Evolutionary conservation across 139 green algal genomes (phyloP), one percentile per base, ranked within the genome.

Genomic region (Micractinium sp.): DNA sequence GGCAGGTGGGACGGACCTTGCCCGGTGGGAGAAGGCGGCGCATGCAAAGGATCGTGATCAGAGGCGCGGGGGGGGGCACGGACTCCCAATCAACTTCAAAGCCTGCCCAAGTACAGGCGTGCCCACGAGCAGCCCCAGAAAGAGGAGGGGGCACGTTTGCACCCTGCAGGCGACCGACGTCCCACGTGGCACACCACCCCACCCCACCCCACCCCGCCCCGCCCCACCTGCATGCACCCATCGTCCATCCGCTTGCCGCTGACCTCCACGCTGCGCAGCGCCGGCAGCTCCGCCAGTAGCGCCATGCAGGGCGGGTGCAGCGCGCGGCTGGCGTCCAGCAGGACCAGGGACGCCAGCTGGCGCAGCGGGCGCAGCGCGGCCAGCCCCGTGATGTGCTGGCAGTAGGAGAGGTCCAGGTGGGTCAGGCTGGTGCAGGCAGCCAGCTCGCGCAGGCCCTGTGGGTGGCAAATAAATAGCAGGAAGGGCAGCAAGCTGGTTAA

Each of bases 191-290:
- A 7, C 35, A 29, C 1, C 38, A 20, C 14, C 78, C 1, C 38
- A 23, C 41, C 38, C 7, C n/a, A 19, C 79, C 41, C 38, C 13
- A 23, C 25, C 79, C 23, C 41, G 15, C 53, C 38, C 56, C 39
- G 4, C 20, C 83, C 25, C 83, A 79, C 84, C 84, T 88, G 69
- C 84, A 89, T 71, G 75, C 86, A 79, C 4, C 69, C 86, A 29
- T 89, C 86, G 60, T 89, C 86, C 56, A 89, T 35, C 25, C 86
- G 76, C 75, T 89, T 89, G 35, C 74, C 53, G 13, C 39, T 71
- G 4, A 66, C 3, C 7, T 76, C 53, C 60, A 89, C 23, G 15
- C 41, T 23, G n/a, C 39, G 35, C 86, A 89, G 33, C 13, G 47
- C 60, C 18, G 71, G 47, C 74, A 77, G 41, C 29, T 31, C n/a